Base-by-base conservation (phyloP, 345 rosid species). In the Brassica rapa region DNA sequence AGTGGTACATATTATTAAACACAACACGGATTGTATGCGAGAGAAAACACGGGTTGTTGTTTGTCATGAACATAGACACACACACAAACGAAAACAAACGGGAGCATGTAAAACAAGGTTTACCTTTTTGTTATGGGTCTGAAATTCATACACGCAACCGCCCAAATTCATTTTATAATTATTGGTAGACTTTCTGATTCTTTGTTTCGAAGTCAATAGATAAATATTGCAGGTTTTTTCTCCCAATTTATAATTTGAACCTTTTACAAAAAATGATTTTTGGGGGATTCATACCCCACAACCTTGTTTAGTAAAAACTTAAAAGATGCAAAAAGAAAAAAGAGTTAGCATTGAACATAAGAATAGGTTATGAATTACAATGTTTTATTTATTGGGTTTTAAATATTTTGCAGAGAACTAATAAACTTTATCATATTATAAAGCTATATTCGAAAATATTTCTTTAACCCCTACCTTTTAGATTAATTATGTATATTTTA, bases 41-140 rank as follows among this genome's bases (percentile, higher is more conserved):
- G 53, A 29, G 29, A 56, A 56, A 65, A 78, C 77, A 78, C 77
- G 77, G 65, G 71, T 78, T 55, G 68, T 78, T 55, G 62, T 61
- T 49, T 62, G 39, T 30, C 25, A 63, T 27, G 24, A 39, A 62
- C 71, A 61, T 35, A 62, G 25, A 21, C 8, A 77, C 30, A 35
- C 75, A 49, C 35, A 62, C 25, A 69, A 10, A 55, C 76, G 62
- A 35, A 73, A 32, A 37, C 60, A 33, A 68, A 49, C 9, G 10
- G 56, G 61, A 55, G 74, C 82, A 80, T 69, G 72, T 74, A 80
- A 80, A 80, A 74, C 82, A 80, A 80, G 56, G 6, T 53, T 68
- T 39, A 14, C 75, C 83, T 74, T 80, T 80, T 74, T 62, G 60
- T 29, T 39, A 55, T 53, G 63, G 62, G 3, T 39, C 23, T 8